phyloP scores from a whole-genome alignment of 2,329 filamentous ascomycete species.

The Claviceps humidiphila region DNA sequence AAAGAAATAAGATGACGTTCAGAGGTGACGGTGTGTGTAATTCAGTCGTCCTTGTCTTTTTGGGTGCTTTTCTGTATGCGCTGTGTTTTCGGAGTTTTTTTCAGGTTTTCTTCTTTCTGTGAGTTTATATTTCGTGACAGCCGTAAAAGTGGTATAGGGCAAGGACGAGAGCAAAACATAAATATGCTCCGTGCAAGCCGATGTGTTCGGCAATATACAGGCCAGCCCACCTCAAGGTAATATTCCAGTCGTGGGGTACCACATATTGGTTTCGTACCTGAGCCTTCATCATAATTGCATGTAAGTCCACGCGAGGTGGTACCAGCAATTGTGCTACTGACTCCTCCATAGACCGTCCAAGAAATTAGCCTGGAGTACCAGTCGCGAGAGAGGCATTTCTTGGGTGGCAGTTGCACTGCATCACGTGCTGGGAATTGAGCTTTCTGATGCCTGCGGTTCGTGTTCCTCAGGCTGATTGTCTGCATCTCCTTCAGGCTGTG shows the following conservation, averaged over 20 bases:
- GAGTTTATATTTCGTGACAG: constrained; percentile 1
- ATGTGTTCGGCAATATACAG: background rate
- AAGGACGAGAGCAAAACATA: background rate
- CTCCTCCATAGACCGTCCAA: background rate
- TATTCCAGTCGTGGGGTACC: background rate
- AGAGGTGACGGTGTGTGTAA: background rate
- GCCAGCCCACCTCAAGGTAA: background rate
- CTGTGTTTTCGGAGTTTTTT: too few species aligned
- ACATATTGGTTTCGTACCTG: background rate
- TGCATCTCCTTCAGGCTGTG: constrained; percentile 71
- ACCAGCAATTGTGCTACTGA: background rate
- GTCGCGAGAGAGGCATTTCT: background rate
- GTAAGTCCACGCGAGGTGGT: background rate
- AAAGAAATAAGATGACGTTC: background rate
- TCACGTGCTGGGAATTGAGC: constrained; percentile 39
- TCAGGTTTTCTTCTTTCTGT: too few species aligned
- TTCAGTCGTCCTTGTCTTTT: too few species aligned
- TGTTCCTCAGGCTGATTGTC: constrained; percentile 44
- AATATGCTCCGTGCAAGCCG: background rate
- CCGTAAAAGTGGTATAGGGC: background rate
- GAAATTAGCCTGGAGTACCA: background rate
- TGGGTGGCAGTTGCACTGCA: constrained; percentile 10
- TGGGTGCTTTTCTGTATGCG: too few species aligned
- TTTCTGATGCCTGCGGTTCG: constrained; percentile 47
- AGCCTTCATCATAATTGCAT: background rate